These are phyloP conservation scores for Lactarius deliciosus DNA, from an alignment of 768 basidiomycete genomes.

Conservation along the genomic window DNA sequence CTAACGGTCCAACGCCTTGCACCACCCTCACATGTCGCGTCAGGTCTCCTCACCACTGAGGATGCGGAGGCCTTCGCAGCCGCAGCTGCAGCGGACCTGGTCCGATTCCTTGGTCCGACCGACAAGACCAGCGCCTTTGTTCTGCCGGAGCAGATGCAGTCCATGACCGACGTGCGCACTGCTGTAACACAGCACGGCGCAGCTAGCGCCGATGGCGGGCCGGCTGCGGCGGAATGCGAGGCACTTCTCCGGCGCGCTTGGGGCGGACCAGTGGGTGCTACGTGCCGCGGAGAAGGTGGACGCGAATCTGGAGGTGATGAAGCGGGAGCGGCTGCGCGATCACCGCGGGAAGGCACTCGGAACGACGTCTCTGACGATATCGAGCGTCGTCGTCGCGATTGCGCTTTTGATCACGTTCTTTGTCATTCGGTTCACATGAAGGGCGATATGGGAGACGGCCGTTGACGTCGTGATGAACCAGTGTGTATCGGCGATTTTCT, in stretches of 20 bases:
- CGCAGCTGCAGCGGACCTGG: background rate
- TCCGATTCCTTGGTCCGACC: slow-evolving; percentile 16
- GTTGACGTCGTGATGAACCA: background rate
- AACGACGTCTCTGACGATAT: slow-evolving; percentile 53
- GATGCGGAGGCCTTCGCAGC: background rate
- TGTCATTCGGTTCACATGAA: slow-evolving; percentile 63
- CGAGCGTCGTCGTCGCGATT: slow-evolving; percentile 59
- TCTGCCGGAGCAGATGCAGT: slow-evolving; percentile 30
- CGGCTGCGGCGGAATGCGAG: slow-evolving; percentile 82
- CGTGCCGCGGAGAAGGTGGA: slow-evolving; percentile 66
- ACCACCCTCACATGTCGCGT: slow-evolving; percentile 31
- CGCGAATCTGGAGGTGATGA: slow-evolving; percentile 65
- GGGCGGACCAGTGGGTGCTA: slow-evolving; percentile 70
- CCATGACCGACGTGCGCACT: background rate
- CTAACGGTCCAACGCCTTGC: slow-evolving; percentile 6
- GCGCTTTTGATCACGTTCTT: slow-evolving; percentile 73
- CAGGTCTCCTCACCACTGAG: slow-evolving; percentile 16
- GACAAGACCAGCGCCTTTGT: slow-evolving; percentile 32
- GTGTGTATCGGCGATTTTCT: too few relatives aligned
- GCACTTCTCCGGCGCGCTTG: slow-evolving; percentile 71
- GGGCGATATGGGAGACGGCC: too few relatives aligned
- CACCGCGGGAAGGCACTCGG: slow-evolving; percentile 48
- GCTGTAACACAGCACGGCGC: too few relatives aligned
- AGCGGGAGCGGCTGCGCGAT: slow-evolving; percentile 54
- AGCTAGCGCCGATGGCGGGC: slow-evolving; percentile 68